Conservation (phyloP, 2,329 filamentous ascomycete species). For the Diaporthe velutina region DNA sequence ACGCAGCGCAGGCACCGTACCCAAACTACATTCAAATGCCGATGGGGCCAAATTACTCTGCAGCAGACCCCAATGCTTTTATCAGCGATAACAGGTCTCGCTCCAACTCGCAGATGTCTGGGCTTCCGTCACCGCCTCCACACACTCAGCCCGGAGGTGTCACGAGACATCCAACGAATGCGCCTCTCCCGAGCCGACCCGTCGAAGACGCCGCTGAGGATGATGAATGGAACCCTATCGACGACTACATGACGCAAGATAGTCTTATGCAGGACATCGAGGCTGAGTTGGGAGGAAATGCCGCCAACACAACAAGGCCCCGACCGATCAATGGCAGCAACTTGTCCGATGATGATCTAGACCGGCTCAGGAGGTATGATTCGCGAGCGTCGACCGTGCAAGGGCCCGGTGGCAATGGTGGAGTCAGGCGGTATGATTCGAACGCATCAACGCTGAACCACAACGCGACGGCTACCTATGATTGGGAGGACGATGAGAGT, state of each 20-base stretch:
- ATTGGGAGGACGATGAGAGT: conserved; percentile 77
- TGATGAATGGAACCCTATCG: conserved; percentile 45
- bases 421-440: conserved; percentile 55
- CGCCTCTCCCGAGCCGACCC: conserved; percentile 69
- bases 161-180: conserved; percentile 70
- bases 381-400: conserved; percentile 63
- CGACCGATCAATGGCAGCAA: conserved; percentile 59
- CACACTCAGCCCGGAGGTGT: conserved; percentile 60
- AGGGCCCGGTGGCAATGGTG: conserved; percentile 49
- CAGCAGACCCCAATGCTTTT: conserved; percentile 58
- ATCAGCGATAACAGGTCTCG: conserved; percentile 60
- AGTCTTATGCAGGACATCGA: conserved; percentile 71
- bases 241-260: conserved; percentile 61
- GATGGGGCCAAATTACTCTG: conserved; percentile 63
- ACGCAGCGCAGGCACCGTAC: conserved; percentile 62
- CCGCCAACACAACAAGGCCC: conserved; percentile 55
- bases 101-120: conserved; percentile 64
- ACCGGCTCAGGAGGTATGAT: conserved; percentile 62
- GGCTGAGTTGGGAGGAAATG: conserved; percentile 62
- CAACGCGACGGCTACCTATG: conserved; percentile 52
- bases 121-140: conserved; percentile 58
- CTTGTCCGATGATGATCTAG: conserved; percentile 60
- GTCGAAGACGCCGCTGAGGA: conserved; percentile 59
- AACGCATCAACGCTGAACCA: conserved; percentile 56
- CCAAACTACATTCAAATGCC: conserved; percentile 66